These are phyloP conservation scores for Pseudogymnoascus sp. DNA, from an alignment of 2,329 filamentous ascomycete genomes.

Conservation along the genomic window DNA sequence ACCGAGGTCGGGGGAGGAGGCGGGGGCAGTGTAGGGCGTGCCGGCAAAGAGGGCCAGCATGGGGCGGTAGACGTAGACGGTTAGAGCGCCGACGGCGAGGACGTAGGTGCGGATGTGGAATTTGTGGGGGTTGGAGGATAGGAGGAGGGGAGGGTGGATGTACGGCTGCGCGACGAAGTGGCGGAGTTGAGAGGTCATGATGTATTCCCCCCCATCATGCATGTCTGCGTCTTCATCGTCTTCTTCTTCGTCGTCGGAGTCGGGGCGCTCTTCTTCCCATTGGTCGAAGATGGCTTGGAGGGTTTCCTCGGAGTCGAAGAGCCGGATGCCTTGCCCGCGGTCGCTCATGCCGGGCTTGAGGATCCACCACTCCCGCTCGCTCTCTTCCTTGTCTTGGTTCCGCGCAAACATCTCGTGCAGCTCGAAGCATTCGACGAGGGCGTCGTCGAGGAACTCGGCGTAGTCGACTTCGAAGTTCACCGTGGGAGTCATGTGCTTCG, in stretches of 20 bases:
- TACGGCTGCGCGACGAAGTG: slow-evolving; percentile 97
- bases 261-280: slow-evolving; percentile 67
- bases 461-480: slow-evolving; percentile 94
- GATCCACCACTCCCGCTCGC: slow-evolving; percentile 82
- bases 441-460: slow-evolving; percentile 91
- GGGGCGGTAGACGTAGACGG: slow-evolving; percentile 75
- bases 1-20: slow-evolving; percentile 45
- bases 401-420: slow-evolving; percentile 66
- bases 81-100: slow-evolving; percentile 66
- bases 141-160: slow-evolving; percentile 76
- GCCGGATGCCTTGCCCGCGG: slow-evolving; percentile 79
- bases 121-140: slow-evolving; percentile 61
- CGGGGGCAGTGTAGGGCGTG: slow-evolving; percentile 59
- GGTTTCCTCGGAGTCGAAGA: slow-evolving; percentile 80
- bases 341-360: slow-evolving; percentile 97
- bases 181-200: slow-evolving; percentile 82
- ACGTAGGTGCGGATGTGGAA: slow-evolving; percentile 95
- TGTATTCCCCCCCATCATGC: slow-evolving; percentile 39
- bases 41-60: slow-evolving; percentile 93
- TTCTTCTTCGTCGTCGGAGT: slow-evolving; percentile 57
- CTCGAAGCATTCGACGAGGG: slow-evolving; percentile 83
- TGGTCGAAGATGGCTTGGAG: slow-evolving; percentile 82
- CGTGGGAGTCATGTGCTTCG: slow-evolving; percentile 62
- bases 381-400: slow-evolving; percentile 44
- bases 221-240: slow-evolving; percentile 32